These are phyloP conservation scores for Trametes cinnabarina DNA, from an alignment of 768 basidiomycete genomes.

Conservation along the genomic window DNA sequence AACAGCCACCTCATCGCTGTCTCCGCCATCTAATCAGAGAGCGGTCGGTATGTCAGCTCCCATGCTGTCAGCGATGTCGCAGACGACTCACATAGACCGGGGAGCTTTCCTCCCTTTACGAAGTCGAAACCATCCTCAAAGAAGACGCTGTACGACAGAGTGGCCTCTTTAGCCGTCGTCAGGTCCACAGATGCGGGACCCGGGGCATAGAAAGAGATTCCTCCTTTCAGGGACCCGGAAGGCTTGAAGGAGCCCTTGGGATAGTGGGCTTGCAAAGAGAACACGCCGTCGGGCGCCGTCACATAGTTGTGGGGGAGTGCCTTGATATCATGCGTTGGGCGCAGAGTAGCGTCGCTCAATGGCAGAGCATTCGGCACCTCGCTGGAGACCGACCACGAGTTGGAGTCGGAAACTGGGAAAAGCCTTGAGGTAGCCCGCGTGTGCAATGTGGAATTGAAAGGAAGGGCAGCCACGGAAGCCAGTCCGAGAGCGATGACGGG, in stretches of 20 bases:
- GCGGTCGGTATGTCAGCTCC: neutral
- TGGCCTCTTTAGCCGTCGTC: slow-evolving; percentile 63
- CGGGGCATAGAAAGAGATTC: slow-evolving; percentile 69
- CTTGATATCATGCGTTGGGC: slow-evolving; percentile 20
- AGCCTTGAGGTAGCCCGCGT: slow-evolving; percentile 10
- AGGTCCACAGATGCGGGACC: slow-evolving; percentile 53
- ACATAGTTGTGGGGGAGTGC: slow-evolving; percentile 25
- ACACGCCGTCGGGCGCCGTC: slow-evolving; percentile 23
- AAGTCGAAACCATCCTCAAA: slow-evolving; percentile 64
- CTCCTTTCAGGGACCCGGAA: slow-evolving; percentile 46
- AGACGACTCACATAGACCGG: slow-evolving; percentile 57
- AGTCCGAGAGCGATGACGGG: slow-evolving; percentile 15
- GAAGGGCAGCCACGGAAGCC: slow-evolving; percentile 12
- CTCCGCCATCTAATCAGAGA: slow-evolving; percentile 49
- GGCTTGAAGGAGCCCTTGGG: slow-evolving; percentile 54
- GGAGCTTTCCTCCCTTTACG: slow-evolving; percentile 68
- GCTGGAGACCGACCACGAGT: slow-evolving; percentile 28
- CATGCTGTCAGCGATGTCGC: neutral
- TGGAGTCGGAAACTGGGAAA: slow-evolving; percentile 25
- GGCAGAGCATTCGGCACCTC: slow-evolving; percentile 20
- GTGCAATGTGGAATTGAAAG: neutral
- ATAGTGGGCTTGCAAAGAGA: slow-evolving; percentile 25
- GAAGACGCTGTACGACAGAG: slow-evolving; percentile 58
- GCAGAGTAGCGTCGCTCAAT: slow-evolving; percentile 26
- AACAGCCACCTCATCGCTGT: slow-evolving; percentile 46